phyloP scores from a whole-genome alignment of 129 eudicot species.

The Kitagawia praeruptora region DNA sequence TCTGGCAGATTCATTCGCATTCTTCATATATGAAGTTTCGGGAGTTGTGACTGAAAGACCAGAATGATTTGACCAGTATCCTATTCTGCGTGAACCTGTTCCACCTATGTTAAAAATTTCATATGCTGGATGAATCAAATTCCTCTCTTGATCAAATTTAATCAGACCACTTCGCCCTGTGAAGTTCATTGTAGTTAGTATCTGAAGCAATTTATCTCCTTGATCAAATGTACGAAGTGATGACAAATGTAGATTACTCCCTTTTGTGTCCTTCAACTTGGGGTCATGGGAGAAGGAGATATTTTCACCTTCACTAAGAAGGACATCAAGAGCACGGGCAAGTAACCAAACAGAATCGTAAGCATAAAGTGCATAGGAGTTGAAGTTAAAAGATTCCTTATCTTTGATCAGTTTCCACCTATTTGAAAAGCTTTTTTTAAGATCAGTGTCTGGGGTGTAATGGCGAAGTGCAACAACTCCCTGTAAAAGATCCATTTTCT shows the following conservation, averaged over 20 bases:
- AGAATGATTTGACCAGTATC: constrained; percentile 89
- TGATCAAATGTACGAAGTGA: constrained; percentile 50
- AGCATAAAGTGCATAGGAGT: constrained; percentile 82
- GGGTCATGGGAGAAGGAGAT: constrained; percentile 59
- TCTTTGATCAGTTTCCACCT: constrained; percentile 44
- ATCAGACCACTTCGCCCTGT: constrained; percentile 65
- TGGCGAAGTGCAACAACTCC: constrained; percentile 77
- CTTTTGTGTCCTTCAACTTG: constrained; percentile 29
- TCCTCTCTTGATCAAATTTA: constrained; percentile 53
- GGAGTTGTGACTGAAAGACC: constrained; percentile 68
- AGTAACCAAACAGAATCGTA: constrained; percentile 85
- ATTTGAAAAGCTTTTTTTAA: constrained; percentile 30
- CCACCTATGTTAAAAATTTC: constrained; percentile 76
- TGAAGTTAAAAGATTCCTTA: constrained; percentile 32
- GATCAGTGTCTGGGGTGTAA: constrained; percentile 54
- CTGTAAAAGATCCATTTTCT: constrained; percentile 47
- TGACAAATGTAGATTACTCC: constrained; percentile 39
- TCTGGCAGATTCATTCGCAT: constrained; percentile 30
- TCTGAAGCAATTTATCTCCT: constrained; percentile 53
- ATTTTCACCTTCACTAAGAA: constrained; percentile 36
- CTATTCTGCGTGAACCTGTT: constrained; percentile 52
- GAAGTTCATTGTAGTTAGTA: constrained; percentile 39
- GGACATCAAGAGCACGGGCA: constrained; percentile 72
- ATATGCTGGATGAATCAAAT: constrained; percentile 57
- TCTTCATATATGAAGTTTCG: constrained; percentile 46